Evolutionary conservation across 1,284 basidiomycete genomes (phyloP).

Genomic region (Mrakiaceae sp.): DNA sequence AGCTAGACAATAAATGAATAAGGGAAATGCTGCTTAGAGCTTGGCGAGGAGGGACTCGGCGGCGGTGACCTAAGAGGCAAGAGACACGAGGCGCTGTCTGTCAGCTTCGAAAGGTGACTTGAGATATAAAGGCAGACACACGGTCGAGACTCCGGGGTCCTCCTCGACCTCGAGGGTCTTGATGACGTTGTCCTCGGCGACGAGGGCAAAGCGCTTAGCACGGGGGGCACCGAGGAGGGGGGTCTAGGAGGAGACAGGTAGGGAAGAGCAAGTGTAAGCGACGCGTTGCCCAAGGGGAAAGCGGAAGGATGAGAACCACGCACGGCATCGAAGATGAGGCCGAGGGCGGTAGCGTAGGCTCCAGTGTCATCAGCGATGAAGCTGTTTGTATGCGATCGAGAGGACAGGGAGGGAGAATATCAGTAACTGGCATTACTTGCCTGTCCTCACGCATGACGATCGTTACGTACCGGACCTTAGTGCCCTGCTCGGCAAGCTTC

Average conservation of each 20-base stretch:
- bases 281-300: constrained; percentile 18
- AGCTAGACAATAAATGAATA: too few relatives aligned
- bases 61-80: background rate
- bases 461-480: constrained; percentile 27
- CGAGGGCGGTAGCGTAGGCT: constrained; percentile 46
- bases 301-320: constrained; percentile 44
- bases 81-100: too few relatives aligned
- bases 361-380: constrained; percentile 52
- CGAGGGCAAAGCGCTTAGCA: constrained; percentile 46
- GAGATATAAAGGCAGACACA: too few relatives aligned
- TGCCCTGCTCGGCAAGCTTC: constrained; percentile 41
- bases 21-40: background rate
- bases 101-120: too few relatives aligned
- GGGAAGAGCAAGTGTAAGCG: background rate
- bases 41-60: background rate
- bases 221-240: background rate
- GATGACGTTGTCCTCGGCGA: constrained; percentile 49
- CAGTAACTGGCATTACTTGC: background rate
- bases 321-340: constrained; percentile 58
- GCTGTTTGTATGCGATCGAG: background rate
- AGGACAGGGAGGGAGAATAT: background rate
- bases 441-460: background rate
- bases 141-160: constrained; percentile 31
- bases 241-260: background rate
- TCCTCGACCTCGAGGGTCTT: constrained; percentile 48